Base-by-base conservation (phyloP, 768 basidiomycete species). In the Boletales sp. region DNA sequence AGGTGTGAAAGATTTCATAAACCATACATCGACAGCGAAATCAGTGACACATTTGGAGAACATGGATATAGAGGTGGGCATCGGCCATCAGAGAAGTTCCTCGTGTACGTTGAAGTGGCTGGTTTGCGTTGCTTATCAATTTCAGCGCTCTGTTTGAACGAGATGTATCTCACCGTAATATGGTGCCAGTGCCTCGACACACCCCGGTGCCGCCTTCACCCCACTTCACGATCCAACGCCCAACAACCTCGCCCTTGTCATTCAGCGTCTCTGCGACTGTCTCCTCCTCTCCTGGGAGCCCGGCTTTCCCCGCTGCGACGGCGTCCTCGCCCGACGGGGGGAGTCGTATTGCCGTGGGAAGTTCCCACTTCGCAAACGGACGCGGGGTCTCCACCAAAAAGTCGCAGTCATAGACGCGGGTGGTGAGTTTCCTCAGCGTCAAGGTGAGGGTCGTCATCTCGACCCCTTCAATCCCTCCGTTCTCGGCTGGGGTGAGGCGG, bases 181-280 rank as follows among this genome's bases (percentile, higher is more conserved):
- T 73, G 39, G 72, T 72, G 9, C 91, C 91, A n/a, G 75, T 71
- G 53, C 76, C 73, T 32, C 75, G 73, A 59, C 88, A 91, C 3
- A 64, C 73, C 17, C 87, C 87, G 44, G 73, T 72, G 2, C 85
- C 86, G 34, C 79, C 72, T 55, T 83, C 77, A 14, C 74, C 81
- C 88, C 90, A 92, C 43, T 72, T 75, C 2, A 92, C 89, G 11
- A 89, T 70, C 90, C 90, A 91, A 44, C 86, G 71, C 19, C 90
- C 90, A 9, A 87, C 44, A 13, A 89, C 68, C 14, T 74, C 72
- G 0, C 86, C 87, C 12, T 75, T 70, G 35, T 71, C 65, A 55
- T 85, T 78, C 38, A 74, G 56, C 3, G 87, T 90, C 67, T 91
- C 90, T 13, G 91, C 90, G 2, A 91, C 77, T 1, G 90, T 90